A percentile compares a stretch with the other conserved stretches of the same genome.
Evolutionary conservation across 257 asterid species (phyloP).

Genomic region (Scutellaria baicalensis): DNA sequence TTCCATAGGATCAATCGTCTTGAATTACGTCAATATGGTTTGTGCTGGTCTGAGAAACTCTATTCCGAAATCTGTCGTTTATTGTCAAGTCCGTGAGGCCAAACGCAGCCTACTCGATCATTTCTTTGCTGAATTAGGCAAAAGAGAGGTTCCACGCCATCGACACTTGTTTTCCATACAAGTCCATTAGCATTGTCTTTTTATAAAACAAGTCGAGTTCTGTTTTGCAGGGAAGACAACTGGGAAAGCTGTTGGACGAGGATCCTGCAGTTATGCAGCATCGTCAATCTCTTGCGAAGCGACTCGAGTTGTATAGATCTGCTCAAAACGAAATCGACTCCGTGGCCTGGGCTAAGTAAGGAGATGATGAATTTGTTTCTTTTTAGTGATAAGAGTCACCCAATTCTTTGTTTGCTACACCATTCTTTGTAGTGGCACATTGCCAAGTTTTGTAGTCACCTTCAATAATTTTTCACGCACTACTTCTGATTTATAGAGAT

Average conservation of each 20-base stretch:
- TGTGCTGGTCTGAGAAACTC: constrained; percentile 64
- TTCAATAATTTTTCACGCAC: too few relatives aligned
- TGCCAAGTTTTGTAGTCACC: too few relatives aligned
- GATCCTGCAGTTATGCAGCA: constrained; percentile 77
- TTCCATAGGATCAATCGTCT: constrained; percentile 51
- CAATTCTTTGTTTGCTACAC: neutral
- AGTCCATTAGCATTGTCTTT: neutral
- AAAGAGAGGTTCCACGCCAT: constrained; percentile 46
- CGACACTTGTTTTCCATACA: neutral
- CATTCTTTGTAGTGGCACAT: neutral
- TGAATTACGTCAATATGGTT: constrained; percentile 69
- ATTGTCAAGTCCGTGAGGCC: constrained; percentile 82
- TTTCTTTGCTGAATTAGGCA: constrained; percentile 63
- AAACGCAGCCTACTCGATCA: constrained; percentile 69
- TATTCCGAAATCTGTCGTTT: constrained; percentile 68
- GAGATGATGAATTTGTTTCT: neutral
- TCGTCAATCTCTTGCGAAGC: constrained; percentile 52
- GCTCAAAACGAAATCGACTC: constrained; percentile 71
- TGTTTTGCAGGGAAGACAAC: constrained; percentile 39
- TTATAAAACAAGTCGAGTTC: neutral
- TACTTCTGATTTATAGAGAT: too few relatives aligned
- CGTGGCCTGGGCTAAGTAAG: constrained; percentile 67
- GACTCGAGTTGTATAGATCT: constrained; percentile 66
- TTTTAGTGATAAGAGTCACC: too few relatives aligned
- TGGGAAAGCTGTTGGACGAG: constrained; percentile 63